phyloP scores from a whole-genome alignment of 108 stramenopile species.

The Nitzschia sp. region DNA sequence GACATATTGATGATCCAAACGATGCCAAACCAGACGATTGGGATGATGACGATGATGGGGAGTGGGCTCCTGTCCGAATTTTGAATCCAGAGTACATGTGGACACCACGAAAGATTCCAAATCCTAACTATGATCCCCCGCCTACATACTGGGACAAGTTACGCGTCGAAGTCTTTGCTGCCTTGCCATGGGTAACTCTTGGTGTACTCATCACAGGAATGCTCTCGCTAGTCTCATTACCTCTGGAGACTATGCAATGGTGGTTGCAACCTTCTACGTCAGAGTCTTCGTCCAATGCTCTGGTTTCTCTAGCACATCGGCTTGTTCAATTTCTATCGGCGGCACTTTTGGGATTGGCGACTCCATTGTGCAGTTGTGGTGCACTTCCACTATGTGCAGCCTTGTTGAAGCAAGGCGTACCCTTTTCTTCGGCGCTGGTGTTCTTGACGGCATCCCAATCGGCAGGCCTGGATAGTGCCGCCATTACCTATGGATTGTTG shows the following conservation, averaged over 20 bases:
- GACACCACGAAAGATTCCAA: conserved; percentile 28
- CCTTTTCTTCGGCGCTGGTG: conserved; percentile 22
- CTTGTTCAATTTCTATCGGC: conserved; percentile 3
- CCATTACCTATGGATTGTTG: conserved; percentile 36
- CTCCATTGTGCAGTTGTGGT: conserved; percentile 42
- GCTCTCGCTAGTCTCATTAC: conserved; percentile 11
- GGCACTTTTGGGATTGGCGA: conserved; percentile 29
- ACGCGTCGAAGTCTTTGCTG: conserved; percentile 1
- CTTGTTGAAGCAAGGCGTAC: conserved; percentile 23
- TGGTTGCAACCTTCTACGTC: neutral
- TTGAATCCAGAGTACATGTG: conserved; percentile 30
- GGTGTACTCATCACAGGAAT: conserved; percentile 24
- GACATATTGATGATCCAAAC: conserved; percentile 15
- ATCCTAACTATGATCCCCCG: conserved; percentile 20
- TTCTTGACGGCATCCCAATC: conserved; percentile 44
- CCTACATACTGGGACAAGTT: conserved; percentile 30
- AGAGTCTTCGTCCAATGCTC: neutral
- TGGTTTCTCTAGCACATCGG: neutral
- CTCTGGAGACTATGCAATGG: conserved; percentile 4
- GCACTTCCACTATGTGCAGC: conserved; percentile 33
- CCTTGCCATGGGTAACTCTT: conserved; percentile 36
- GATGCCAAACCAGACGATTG: conserved; percentile 28
- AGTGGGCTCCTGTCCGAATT: conserved; percentile 20
- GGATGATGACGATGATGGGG: conserved; percentile 47
- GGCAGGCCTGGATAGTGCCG: conserved; percentile 39